phyloP scores from a whole-genome alignment of 1,284 basidiomycete species.

The Mycena citricolor region DNA sequence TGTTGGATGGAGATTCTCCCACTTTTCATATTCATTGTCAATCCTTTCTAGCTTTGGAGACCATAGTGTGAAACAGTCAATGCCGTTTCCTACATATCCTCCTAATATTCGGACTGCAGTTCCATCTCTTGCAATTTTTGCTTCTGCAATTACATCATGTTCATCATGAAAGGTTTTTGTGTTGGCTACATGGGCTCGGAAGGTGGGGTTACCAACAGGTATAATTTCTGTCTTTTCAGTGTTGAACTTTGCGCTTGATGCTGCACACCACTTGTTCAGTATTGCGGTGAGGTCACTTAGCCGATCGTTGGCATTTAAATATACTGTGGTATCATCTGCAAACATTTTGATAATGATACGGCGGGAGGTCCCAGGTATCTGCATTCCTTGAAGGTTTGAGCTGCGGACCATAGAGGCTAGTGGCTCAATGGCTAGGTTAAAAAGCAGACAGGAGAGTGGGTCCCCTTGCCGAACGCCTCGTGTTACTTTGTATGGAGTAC shows the following conservation, averaged over 20 bases:
- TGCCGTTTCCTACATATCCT: slow-evolving; percentile 23
- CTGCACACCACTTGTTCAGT: slow-evolving; percentile 11
- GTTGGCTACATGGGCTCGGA: not conserved
- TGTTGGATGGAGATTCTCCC: slow-evolving; percentile 5
- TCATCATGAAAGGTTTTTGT: not conserved
- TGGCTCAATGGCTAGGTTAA: slow-evolving; percentile 17
- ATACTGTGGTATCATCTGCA: slow-evolving; percentile 2
- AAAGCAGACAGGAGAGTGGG: slow-evolving; percentile 13
- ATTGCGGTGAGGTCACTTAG: not conserved
- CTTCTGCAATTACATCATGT: not conserved
- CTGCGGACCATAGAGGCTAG: not conserved
- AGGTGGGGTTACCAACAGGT: not conserved
- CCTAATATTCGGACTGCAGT: slow-evolving; percentile 22
- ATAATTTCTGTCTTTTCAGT: slow-evolving; percentile 1
- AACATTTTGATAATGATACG: slow-evolving; percentile 1
- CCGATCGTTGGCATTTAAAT: slow-evolving; percentile 2
- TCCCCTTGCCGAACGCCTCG: slow-evolving; percentile 14
- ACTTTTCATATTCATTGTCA: not conserved
- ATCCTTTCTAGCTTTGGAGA: slow-evolving; percentile 1
- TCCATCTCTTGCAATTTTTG: slow-evolving; percentile 18
- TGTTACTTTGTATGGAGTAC: slow-evolving; percentile 2
- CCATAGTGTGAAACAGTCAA: slow-evolving; percentile 14
- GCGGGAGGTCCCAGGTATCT: not conserved
- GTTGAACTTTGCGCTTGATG: slow-evolving; percentile 12
- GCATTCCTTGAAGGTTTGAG: slow-evolving; percentile 4